These are phyloP conservation scores for Spinellus fusiger DNA, from an alignment of 192 early-diverging fungal genomes.

Conservation along the genomic window DNA sequence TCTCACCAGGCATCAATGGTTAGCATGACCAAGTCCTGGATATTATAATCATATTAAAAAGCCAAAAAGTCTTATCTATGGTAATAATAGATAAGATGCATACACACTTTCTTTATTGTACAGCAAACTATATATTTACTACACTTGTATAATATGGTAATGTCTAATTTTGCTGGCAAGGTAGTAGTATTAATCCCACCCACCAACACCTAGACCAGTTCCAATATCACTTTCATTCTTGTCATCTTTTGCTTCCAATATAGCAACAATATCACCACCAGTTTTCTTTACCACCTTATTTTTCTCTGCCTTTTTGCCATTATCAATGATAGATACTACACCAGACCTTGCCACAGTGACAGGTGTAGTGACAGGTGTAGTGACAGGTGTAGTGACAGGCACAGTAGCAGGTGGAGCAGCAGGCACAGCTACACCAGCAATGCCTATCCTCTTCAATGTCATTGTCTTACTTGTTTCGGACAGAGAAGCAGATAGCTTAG, in stretches of 20 bases:
- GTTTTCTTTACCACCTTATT: constrained; percentile 2
- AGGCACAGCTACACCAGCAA: not conserved
- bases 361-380: not conserved
- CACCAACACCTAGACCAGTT: constrained; percentile 19
- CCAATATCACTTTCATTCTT: constrained; percentile 5
- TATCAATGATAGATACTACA: constrained; percentile 19
- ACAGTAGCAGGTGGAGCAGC: not conserved
- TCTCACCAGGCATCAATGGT: too few relatives aligned
- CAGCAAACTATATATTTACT: too few relatives aligned
- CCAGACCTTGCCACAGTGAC: constrained; percentile 7
- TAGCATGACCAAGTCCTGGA: too few relatives aligned
- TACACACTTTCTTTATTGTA: too few relatives aligned
- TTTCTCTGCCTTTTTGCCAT: constrained; percentile 13
- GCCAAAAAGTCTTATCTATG: too few relatives aligned
- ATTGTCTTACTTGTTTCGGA: too few relatives aligned
- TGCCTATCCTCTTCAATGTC: constrained; percentile 24
- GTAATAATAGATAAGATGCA: too few relatives aligned
- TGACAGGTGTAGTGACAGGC: not conserved
- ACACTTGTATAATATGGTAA: too few relatives aligned
- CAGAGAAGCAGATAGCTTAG: too few relatives aligned
- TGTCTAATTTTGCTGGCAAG: too few relatives aligned
- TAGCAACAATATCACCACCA: constrained; percentile 6
- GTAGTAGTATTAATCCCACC: constrained; percentile 22
- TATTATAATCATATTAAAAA: too few relatives aligned
- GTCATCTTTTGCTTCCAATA: constrained; percentile 5